Conservation (phyloP, 2,329 filamentous ascomycete species). For the Cladosporium colombiae region DNA sequence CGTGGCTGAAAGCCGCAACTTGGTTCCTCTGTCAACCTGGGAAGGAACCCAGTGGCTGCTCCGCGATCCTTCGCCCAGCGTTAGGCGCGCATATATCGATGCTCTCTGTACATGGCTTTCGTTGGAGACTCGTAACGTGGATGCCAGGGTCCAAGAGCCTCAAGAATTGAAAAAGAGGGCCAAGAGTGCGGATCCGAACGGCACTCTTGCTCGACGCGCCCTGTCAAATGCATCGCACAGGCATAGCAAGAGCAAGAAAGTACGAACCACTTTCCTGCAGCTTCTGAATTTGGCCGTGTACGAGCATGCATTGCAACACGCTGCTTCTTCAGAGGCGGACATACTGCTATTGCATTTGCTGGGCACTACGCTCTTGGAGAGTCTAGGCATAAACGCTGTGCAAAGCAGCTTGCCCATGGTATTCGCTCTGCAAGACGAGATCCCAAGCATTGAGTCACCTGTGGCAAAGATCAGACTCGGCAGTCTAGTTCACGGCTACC, state of each 20-base stretch:
- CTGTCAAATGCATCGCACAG: constrained; percentile 71
- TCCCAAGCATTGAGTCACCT: constrained; percentile 65
- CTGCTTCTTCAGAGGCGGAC: constrained; percentile 61
- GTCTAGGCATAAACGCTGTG: constrained; percentile 79
- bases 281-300: constrained; percentile 86
- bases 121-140: constrained; percentile 35
- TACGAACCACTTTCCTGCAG: constrained; percentile 72
- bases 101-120: constrained; percentile 78
- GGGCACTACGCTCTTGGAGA: constrained; percentile 70
- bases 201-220: constrained; percentile 58
- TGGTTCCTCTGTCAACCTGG: constrained; percentile 80
- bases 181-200: constrained; percentile 35
- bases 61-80: constrained; percentile 72
- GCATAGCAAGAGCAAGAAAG: constrained; percentile 45
- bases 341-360: constrained; percentile 76
- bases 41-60: constrained; percentile 95
- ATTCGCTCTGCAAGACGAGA: constrained; percentile 82
- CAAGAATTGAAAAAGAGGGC: constrained; percentile 38
- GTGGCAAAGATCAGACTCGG: constrained; percentile 76
- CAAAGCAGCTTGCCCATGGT: constrained; percentile 85
- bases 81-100: constrained; percentile 83
- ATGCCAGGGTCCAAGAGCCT: constrained; percentile 30
- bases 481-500: constrained; percentile 84
- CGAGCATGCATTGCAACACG: constrained; percentile 76
- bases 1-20: constrained; percentile 56